Base-by-base conservation (phyloP, 345 rosid genomes). In the Stellera chamaejasme region DNA sequence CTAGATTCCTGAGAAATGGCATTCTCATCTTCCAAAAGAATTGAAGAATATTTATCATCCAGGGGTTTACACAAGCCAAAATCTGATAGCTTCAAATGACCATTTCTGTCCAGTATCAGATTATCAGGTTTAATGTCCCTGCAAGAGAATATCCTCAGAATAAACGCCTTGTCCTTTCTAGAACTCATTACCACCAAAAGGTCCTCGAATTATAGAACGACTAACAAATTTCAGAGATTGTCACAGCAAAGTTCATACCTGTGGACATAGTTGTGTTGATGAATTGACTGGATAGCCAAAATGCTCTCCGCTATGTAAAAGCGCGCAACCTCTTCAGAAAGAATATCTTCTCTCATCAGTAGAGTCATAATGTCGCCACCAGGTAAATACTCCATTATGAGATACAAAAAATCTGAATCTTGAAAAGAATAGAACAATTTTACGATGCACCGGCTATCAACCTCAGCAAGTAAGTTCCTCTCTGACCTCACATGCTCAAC, bases 301-400 rank as follows among this genome's bases (percentile, higher is more conserved):
- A 87, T 72, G 76, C 91, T 87, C 61, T 87, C 92, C n/a, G 87
- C 89, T 56, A 87, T 79, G 72, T 93, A 93, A 77, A 93, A 93
- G 39, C 90, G 79, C 2, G 96, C 91, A 60, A 89, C 88, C 64
- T 89, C 91, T 77, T 93, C 97, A 56, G 88, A 84, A 56, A 93
- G 96, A 79, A 75, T 70, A 65, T 88, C 97, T 83, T 93, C 94
- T 69, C 99, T 84, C 99, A 93, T 93, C 59, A 93, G 76, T 70
- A 93, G 76, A 52, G 99, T 93, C 97, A 89, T 93, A 62, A 93
- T 93, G 81, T 93, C 99, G 62, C 99, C 99, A 49, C 97, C 97
- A 62, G 96, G 97, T 62, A 93, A 75, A 79, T 93, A 93, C 79
- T 89, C 99, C 96, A 93, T 93, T 50, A 93, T 89, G 56, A 93